phyloP scores from a whole-genome alignment of 805 yeast genomes.

The Cyberlindnera veronae region DNA sequence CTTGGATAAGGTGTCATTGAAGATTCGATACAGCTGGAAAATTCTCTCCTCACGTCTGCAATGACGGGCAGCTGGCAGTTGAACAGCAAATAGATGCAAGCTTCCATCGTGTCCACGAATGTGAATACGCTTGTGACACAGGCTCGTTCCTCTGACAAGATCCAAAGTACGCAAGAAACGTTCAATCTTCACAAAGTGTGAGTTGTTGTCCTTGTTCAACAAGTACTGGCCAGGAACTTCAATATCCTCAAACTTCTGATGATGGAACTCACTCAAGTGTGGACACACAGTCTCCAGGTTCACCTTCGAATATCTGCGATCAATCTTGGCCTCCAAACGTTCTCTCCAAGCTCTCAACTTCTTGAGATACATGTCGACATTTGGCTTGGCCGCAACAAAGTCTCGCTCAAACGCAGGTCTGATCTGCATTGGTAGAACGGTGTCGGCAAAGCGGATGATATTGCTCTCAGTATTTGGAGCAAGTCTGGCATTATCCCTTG shows the following conservation, averaged over 20 bases:
- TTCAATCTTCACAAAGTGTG: conserved; percentile 91
- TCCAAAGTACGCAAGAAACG: conserved; percentile 88
- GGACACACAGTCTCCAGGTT: conserved; percentile 90
- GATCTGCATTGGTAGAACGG: conserved; percentile 84
- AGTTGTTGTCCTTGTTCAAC: conserved; percentile 79
- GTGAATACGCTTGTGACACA: conserved; percentile 83
- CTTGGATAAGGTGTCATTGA: conserved; percentile 74
- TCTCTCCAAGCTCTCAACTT: conserved; percentile 91
- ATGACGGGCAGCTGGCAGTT: conserved; percentile 96
- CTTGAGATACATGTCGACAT: conserved; percentile 78
- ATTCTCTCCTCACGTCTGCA: conserved; percentile 95
- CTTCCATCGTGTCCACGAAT: conserved; percentile 94
- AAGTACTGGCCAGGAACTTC: conserved; percentile 97
- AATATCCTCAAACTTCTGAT: conserved; percentile 95
- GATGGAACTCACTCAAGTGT: conserved; percentile 94
- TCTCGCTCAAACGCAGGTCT: conserved; percentile 90
- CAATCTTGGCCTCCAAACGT: conserved; percentile 85
- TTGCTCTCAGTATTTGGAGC: conserved; percentile 92
- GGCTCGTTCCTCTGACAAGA: conserved; percentile 82
- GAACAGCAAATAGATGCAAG: conserved; percentile 89
- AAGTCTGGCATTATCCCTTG: conserved; percentile 81
- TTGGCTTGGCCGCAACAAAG: conserved; percentile 82
- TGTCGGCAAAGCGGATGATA: conserved; percentile 85
- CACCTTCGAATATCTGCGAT: conserved; percentile 73
- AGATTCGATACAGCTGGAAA: conserved; percentile 84